A percentile compares a stretch with the other conserved stretches of the same genome.
Conservation (phyloP, 768 basidiomycete genomes). For the Pleurotus djamor region DNA sequence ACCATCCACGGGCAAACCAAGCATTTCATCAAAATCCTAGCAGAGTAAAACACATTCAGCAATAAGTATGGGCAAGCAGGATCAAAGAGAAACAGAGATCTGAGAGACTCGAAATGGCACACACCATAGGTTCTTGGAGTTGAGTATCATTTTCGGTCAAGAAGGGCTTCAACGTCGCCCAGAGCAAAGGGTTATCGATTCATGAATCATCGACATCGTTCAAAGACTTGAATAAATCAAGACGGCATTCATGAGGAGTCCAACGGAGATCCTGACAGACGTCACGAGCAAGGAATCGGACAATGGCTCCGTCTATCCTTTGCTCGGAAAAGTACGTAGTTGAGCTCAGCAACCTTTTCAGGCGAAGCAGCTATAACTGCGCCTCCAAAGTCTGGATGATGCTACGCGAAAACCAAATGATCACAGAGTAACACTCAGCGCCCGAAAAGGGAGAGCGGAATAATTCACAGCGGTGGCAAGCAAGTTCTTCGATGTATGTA, state of each 20-base stretch:
- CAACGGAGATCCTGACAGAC: neutral
- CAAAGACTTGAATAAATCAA: neutral
- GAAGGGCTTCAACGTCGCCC: neutral
- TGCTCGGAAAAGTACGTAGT: neutral
- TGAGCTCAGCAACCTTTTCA: neutral
- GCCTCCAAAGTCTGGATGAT: neutral
- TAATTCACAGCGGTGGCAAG: neutral
- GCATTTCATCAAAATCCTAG: neutral
- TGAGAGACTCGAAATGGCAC: too few relatives aligned
- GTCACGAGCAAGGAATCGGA: neutral
- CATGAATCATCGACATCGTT: too few relatives aligned
- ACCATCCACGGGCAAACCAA: neutral
- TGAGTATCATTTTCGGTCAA: neutral
- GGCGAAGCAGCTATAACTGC: neutral
- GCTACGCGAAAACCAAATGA: too few relatives aligned
- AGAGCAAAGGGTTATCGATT: neutral
- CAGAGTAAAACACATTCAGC: neutral
- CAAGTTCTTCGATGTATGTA: neutral
- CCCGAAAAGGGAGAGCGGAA: neutral
- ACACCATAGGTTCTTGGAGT: neutral
- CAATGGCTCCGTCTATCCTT: neutral
- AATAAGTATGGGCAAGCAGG: too few relatives aligned
- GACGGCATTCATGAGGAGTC: neutral
- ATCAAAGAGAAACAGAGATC: neutral
- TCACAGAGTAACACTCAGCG: too few relatives aligned